Conservation (phyloP, 2,329 filamentous ascomycete species). For the Penicillium nordicum region DNA sequence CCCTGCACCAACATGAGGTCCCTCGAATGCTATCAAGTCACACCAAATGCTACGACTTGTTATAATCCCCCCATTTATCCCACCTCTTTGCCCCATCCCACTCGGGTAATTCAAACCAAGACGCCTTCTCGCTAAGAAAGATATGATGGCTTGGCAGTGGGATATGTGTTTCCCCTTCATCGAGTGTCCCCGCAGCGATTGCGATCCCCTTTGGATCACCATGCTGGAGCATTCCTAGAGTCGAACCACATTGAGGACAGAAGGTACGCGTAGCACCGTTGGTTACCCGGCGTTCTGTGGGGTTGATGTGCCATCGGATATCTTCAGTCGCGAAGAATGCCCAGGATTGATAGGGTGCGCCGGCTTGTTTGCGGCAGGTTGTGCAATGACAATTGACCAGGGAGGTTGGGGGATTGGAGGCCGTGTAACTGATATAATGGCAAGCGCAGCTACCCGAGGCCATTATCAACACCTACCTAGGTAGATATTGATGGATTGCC, state of each 20-base stretch:
- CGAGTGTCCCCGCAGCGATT: constrained; percentile 43
- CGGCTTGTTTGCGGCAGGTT: constrained; percentile 50
- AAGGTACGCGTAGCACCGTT: constrained; percentile 44
- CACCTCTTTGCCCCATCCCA: constrained; percentile 32
- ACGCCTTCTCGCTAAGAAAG: constrained; percentile 43
- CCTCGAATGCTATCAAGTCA: neutral
- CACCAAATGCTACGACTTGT: neutral
- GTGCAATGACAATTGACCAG: constrained; percentile 48
- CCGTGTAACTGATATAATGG: constrained; percentile 42
- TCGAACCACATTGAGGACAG: constrained; percentile 48
- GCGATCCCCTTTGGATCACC: constrained; percentile 30
- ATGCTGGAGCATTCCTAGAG: constrained; percentile 44
- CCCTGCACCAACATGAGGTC: neutral
- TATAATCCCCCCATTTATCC: constrained; percentile 17
- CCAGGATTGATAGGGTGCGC: constrained; percentile 47
- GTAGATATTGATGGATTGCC: neutral
- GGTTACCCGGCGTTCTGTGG: constrained; percentile 37
- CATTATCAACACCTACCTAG: constrained; percentile 3
- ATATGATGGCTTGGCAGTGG: constrained; percentile 39
- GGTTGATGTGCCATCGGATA: constrained; percentile 35
- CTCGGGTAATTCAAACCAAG: constrained; percentile 39
- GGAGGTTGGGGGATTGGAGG: constrained; percentile 32
- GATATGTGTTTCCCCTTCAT: constrained; percentile 31
- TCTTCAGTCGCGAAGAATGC: constrained; percentile 33
- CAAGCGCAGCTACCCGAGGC: constrained; percentile 47